Evolutionary conservation across 83 land plant species (phyloP).

Genomic region (Isoetes engelmannii): DNA sequence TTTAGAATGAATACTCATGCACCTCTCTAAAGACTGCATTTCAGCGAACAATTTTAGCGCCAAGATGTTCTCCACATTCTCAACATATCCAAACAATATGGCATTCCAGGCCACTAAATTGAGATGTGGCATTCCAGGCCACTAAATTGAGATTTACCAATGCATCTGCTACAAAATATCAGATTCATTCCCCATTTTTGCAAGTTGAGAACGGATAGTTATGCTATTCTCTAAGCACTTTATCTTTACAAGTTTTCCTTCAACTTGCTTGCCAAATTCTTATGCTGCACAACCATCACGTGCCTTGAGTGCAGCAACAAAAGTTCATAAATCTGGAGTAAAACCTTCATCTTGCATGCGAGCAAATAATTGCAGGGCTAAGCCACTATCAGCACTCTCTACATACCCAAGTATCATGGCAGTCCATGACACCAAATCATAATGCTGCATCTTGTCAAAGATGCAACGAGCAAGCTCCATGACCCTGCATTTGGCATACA

Average conservation of each 20-base stretch:
- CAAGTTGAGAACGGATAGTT: not conserved
- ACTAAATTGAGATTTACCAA: not conserved
- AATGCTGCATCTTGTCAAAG: conserved; percentile 2
- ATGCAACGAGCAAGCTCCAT: not conserved
- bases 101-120: not conserved
- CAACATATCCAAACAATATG: not conserved
- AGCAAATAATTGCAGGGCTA: not conserved
- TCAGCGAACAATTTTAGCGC: not conserved
- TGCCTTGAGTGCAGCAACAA: not conserved
- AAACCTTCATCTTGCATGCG: not conserved
- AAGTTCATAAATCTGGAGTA: not conserved
- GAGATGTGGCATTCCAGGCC: not conserved
- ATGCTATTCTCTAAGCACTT: not conserved
- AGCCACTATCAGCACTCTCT: not conserved
- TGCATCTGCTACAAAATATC: not conserved
- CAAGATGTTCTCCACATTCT: not conserved
- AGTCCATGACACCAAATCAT: not conserved
- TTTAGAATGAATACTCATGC: no score
- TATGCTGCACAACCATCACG: not conserved
- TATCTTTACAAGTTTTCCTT: not conserved
- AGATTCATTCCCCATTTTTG: not conserved
- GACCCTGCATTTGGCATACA: not conserved
- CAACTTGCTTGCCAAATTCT: not conserved
- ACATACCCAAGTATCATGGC: not conserved
- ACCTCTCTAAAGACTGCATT: not conserved